Base-by-base conservation (phyloP, 352 stramenopile species). In the Globisporangium spiculum region DNA sequence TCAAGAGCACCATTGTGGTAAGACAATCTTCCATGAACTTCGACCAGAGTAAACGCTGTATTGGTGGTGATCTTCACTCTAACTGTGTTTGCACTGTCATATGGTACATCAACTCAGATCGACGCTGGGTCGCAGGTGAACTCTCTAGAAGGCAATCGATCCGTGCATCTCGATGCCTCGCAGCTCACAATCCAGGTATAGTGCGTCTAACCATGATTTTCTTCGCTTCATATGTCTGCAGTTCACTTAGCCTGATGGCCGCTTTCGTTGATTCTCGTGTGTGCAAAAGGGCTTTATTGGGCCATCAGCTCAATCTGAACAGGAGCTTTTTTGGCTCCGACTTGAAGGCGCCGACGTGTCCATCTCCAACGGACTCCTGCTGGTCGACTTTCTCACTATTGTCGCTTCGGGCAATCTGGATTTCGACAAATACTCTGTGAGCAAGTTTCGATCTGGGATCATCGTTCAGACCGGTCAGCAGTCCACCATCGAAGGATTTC, bases 401-500 rank as follows among this genome's bases (percentile, higher is more conserved):
- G 46, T 65, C 50, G 77, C 79, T 52, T 54, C 63, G 9, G 74
- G 76, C 32, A 63, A 55, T 5, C 57, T 84, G 24, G 68, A 71
- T 1, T 71, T 94, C 59, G 86, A 94, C 63, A 88, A 89, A 56
- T 94, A 84, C 68, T 88, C 86, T 1, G 77, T 84, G 18, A 61
- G 88, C n/a, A 87, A 91, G 55, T 92, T 93, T 64, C 76, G 65
- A 27, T 50, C 56, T 14, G 60, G 68, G 56, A 50, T 91, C 14
- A 65, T 65, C 38, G 71, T 81, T 0, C 58, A 78, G 64, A 76
- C 78, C 5, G 69, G 67, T 14, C 68, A 55, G 48, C 75, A 68
- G 24, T 73, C 66, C 9, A 76, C 73, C 26, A 69, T 89, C 32
- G 65, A 85, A 60, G 81, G 79, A 3, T 88, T 86, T 41, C 53